Evolutionary conservation across 176 grass and related monocot genomes (phyloP), one percentile per base, ranked within the genome.

Genomic region (Eleusine coracana): DNA sequence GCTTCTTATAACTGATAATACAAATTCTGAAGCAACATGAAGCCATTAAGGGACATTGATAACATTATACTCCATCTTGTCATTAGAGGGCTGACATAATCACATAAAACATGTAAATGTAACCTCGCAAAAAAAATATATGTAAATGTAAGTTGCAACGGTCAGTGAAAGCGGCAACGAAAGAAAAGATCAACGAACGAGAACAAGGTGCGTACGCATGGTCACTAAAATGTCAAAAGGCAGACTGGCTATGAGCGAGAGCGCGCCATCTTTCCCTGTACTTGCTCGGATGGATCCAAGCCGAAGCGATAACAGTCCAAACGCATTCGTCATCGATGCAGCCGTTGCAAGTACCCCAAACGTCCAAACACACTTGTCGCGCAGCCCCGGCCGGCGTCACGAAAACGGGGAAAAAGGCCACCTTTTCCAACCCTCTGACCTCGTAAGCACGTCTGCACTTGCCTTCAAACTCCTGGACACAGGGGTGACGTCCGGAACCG

Each of bases 401-500:
- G 3, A 5, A 51, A 29, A 18, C 45, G 2, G 46, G 27, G 25
- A 20, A 51, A 51, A 73, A 1, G 14, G 14, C 14, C 17, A 1
- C 0, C 46, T 6, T 6, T 74, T 74, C 34, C 21, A 28, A 28
- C 4, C 5, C 27, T 17, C 7, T 7, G 7, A 29, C 16, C 10
- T 15, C 18, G 58, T 58, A 21, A n/a, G n/a, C n/a, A n/a, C n/a
- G n/a, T n/a, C n/a, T n/a, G n/a, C n/a, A n/a, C n/a, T 40, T 36
- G 71, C 14, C 48, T 51, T 52, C 8, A 73, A 73, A 36, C 75
- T 7, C 4, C 45, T 3, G 5, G 23, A 16, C 2, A 27, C 41
- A 1, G 60, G 60, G 45, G 45, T 51, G 60, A 31, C 76, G 41
- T 49, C 76, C 76, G 76, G 76, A 64, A 21, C 40, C 25, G 44